These are phyloP conservation scores for Colletotrichum eremochloae DNA, from an alignment of 2,329 filamentous ascomycete species.

Conservation along the genomic window DNA sequence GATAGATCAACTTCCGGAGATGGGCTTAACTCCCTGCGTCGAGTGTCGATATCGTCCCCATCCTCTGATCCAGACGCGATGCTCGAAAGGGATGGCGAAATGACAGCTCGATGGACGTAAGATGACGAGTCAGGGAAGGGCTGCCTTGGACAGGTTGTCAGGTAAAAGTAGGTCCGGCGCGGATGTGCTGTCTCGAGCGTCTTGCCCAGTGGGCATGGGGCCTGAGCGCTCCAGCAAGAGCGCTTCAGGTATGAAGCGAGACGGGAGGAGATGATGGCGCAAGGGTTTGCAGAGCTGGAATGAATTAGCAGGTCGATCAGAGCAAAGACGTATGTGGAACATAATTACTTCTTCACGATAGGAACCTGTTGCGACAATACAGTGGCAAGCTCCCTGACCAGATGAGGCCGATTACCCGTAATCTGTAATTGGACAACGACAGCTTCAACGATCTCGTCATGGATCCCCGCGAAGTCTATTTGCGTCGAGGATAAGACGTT, in stretches of 20 bases:
- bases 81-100: slow-evolving; percentile 87
- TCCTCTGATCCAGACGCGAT: slow-evolving; percentile 66
- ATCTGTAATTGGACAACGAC: slow-evolving; percentile 90
- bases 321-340: slow-evolving; percentile 24
- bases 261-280: slow-evolving; percentile 94
- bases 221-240: slow-evolving; percentile 79
- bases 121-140: slow-evolving; percentile 72
- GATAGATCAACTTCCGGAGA: slow-evolving; percentile 95
- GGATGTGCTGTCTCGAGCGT: slow-evolving; percentile 93
- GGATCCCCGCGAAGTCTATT: slow-evolving; percentile 81
- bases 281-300: slow-evolving; percentile 90
- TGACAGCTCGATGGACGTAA: slow-evolving; percentile 65
- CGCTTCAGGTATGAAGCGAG: slow-evolving; percentile 92
- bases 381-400: slow-evolving; percentile 92
- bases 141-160: slow-evolving; percentile 89
- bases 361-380: slow-evolving; percentile 82
- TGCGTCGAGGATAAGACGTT: neutral
- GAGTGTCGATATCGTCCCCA: slow-evolving; percentile 77
- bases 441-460: slow-evolving; percentile 94
- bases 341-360: slow-evolving; percentile 88
- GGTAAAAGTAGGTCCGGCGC: slow-evolving; percentile 94
- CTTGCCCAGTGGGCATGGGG: slow-evolving; percentile 91
- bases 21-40: slow-evolving; percentile 81
- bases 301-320: slow-evolving; percentile 35
- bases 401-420: slow-evolving; percentile 90